phyloP scores from a whole-genome alignment of 23 red algal genomes.

The Gracilariopsis chorda region DNA sequence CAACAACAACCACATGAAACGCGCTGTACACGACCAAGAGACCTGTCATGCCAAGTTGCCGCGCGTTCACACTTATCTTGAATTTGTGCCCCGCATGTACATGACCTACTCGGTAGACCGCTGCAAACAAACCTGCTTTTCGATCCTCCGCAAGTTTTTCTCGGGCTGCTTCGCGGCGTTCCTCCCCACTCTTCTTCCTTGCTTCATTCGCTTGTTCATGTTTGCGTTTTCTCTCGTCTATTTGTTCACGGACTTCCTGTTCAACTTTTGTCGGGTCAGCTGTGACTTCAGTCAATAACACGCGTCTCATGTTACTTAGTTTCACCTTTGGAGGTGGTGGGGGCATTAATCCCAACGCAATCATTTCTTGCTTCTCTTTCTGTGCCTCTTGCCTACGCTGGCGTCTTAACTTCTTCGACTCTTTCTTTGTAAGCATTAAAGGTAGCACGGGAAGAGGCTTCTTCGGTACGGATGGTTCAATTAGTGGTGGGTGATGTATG shows the following conservation, averaged over 20 bases:
- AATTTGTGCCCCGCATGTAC: constrained; percentile 58
- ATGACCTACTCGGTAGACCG: constrained; percentile 62
- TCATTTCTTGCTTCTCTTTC: constrained; percentile 78
- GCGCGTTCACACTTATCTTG: constrained; percentile 74
- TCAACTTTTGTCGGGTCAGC: constrained; percentile 86
- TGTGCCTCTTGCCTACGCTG: constrained; percentile 55
- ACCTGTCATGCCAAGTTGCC: constrained; percentile 59
- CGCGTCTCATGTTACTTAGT: constrained; percentile 87
- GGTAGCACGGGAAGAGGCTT: constrained; percentile 49
- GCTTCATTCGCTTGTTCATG: constrained; percentile 78
- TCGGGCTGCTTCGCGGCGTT: constrained; percentile 43
- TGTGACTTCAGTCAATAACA: constrained; percentile 61
- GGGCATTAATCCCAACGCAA: constrained; percentile 62
- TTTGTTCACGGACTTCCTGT: constrained; percentile 59
- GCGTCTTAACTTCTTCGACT: constrained; percentile 68
- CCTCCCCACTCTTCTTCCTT: constrained; percentile 64
- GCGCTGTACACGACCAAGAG: constrained; percentile 11
- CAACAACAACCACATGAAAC: constrained; percentile 73
- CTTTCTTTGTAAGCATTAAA: constrained; percentile 84
- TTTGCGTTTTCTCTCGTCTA: constrained; percentile 60
- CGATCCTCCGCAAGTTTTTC: constrained; percentile 61
- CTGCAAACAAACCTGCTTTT: constrained; percentile 50
- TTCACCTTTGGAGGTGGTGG: constrained; percentile 80
- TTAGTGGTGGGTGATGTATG: constrained; percentile 60
- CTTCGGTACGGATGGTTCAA: not conserved